These are phyloP conservation scores for Coemansia aciculifera DNA, from an alignment of 192 early-diverging fungal species.

Conservation along the genomic window DNA sequence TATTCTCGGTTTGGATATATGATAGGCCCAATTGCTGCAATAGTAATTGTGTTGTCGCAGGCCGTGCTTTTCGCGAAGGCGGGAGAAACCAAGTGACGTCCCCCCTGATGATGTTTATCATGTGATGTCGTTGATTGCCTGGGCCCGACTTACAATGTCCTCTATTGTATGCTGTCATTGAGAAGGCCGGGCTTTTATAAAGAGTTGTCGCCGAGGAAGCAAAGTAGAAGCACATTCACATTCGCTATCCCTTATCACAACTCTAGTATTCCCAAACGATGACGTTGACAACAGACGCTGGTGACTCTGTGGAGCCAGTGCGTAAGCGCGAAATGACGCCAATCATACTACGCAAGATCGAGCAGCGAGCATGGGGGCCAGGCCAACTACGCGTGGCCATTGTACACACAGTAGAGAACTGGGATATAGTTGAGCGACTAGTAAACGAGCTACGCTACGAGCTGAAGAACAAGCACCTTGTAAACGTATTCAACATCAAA, in stretches of 20 bases:
- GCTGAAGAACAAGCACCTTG: constrained; percentile 26
- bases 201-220: too few relatives aligned
- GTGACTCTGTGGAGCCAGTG: neutral
- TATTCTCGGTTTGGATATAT: neutral
- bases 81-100: too few relatives aligned
- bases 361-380: constrained; percentile 16
- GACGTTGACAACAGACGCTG: neutral
- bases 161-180: neutral
- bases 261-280: neutral
- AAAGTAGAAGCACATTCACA: too few relatives aligned
- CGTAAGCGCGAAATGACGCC: neutral
- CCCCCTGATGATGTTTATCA: neutral
- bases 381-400: constrained; percentile 28
- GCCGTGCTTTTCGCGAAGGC: too few relatives aligned
- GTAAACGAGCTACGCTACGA: constrained; percentile 52
- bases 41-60: neutral
- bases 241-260: neutral
- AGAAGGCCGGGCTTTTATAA: too few relatives aligned
- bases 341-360: constrained; percentile 25
- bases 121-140: neutral
- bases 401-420: constrained; percentile 44
- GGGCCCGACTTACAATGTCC: neutral
- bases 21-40: neutral
- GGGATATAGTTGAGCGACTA: constrained; percentile 24
- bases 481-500: constrained; percentile 39